These are phyloP conservation scores for Pichia sp. DNA, from an alignment of 1,139 yeast genomes.

Conservation along the genomic window DNA sequence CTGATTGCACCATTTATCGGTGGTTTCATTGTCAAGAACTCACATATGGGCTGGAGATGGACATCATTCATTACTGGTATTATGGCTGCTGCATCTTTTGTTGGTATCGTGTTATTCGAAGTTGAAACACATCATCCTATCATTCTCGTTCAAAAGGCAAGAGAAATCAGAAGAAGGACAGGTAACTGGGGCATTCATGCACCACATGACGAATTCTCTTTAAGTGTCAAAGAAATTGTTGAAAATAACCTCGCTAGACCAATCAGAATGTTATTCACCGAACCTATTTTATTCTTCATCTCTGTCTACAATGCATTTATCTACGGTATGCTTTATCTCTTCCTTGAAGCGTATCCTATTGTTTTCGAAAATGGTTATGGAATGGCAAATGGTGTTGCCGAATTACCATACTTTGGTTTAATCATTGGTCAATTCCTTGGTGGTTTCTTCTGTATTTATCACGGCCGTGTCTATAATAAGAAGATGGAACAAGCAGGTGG, in stretches of 20 bases:
- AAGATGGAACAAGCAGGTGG: slow-evolving; percentile 49
- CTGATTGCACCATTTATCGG: slow-evolving; percentile 73
- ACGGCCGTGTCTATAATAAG: slow-evolving; percentile 37
- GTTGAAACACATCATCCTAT: slow-evolving; percentile 66
- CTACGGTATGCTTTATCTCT: slow-evolving; percentile 77
- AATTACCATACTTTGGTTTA: slow-evolving; percentile 61
- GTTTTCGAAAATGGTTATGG: slow-evolving; percentile 64
- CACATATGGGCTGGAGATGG: slow-evolving; percentile 77
- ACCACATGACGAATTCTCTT: slow-evolving; percentile 65
- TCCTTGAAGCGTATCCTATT: slow-evolving; percentile 78
- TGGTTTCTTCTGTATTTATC: slow-evolving; percentile 43
- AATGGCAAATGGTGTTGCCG: slow-evolving; percentile 55
- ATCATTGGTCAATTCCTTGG: slow-evolving; percentile 62
- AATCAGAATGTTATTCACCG: slow-evolving; percentile 60
- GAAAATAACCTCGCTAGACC: slow-evolving; percentile 75
- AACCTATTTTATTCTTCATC: slow-evolving; percentile 69
- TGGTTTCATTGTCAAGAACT: slow-evolving; percentile 51
- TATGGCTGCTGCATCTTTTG: slow-evolving; percentile 44
- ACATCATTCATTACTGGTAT: slow-evolving; percentile 65
- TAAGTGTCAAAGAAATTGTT: slow-evolving; percentile 49
- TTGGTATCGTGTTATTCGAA: slow-evolving; percentile 43
- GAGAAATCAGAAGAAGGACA: slow-evolving; percentile 53
- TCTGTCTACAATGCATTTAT: slow-evolving; percentile 80
- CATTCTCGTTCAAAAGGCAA: slow-evolving; percentile 61
- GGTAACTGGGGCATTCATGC: slow-evolving; percentile 84